These are phyloP conservation scores for Phytophthora ramorum DNA, from an alignment of 352 stramenopile species.

Conservation along the genomic window DNA sequence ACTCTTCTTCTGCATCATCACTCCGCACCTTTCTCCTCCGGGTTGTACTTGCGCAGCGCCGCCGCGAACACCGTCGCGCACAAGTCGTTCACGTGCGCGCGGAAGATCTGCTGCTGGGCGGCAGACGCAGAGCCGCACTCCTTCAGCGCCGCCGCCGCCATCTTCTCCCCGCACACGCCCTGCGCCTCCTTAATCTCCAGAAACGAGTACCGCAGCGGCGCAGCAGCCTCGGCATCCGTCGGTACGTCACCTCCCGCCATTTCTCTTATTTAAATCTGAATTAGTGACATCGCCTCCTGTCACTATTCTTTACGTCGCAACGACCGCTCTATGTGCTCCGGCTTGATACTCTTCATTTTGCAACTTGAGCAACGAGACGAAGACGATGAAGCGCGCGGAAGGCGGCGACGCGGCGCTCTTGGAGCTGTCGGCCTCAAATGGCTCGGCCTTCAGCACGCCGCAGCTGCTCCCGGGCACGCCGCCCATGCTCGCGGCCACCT, in stretches of 20 bases:
- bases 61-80: slow-evolving; percentile 78
- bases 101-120: slow-evolving; percentile 79
- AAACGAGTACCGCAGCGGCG: slow-evolving; percentile 64
- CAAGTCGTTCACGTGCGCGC: slow-evolving; percentile 74
- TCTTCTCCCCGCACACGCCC: slow-evolving; percentile 66
- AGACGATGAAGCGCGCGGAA: slow-evolving; percentile 29
- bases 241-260: slow-evolving; percentile 16
- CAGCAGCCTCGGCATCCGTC: neutral
- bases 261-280: neutral
- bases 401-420: slow-evolving; percentile 12
- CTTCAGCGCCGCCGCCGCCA: slow-evolving; percentile 50
- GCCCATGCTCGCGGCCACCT: slow-evolving; percentile 6
- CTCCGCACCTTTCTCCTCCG: slow-evolving; percentile 59
- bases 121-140: slow-evolving; percentile 59
- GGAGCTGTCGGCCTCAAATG: neutral
- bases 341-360: neutral
- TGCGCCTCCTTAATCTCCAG: slow-evolving; percentile 82
- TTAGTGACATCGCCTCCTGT: no score
- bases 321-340: neutral
- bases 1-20: neutral
- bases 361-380: slow-evolving; percentile 19
- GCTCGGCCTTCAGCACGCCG: slow-evolving; percentile 2
- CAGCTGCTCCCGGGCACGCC: slow-evolving; percentile 18
- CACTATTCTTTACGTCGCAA: no score
- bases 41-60: slow-evolving; percentile 75